These are phyloP conservation scores for Aureobasidium sp. DNA, from an alignment of 2,329 filamentous ascomycete genomes.

Conservation along the genomic window DNA sequence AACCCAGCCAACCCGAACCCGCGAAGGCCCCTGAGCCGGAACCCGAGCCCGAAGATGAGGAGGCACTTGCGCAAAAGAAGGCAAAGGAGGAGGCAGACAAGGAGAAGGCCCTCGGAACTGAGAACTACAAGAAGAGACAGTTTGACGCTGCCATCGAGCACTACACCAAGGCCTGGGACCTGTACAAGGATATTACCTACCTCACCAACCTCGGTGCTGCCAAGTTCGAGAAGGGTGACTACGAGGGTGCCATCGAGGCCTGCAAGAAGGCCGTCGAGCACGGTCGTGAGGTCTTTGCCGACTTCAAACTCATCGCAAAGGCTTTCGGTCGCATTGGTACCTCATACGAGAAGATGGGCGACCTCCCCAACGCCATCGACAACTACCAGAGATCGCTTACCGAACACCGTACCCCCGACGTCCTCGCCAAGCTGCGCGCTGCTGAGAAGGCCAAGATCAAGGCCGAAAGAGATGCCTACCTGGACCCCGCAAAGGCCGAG, in stretches of 20 bases:
- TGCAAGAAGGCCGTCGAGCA: conserved; percentile 86
- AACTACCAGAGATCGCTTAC: conserved; percentile 92
- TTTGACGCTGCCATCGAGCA: conserved; percentile 92
- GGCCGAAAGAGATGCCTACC: conserved; percentile 66
- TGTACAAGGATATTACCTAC: conserved; percentile 94
- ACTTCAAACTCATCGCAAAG: conserved; percentile 98
- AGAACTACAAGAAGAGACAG: conserved; percentile 96
- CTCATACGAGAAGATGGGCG: conserved; percentile 85
- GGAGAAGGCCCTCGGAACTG: conserved; percentile 88
- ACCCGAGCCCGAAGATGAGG: conserved; percentile 66
- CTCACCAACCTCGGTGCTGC: conserved; percentile 93
- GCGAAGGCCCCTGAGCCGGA: conserved; percentile 55
- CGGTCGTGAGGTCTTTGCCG: conserved; percentile 79
- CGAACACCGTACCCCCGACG: conserved; percentile 91
- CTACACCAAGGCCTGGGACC: conserved; percentile 91
- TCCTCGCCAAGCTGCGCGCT: conserved; percentile 82
- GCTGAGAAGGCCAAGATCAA: conserved; percentile 86
- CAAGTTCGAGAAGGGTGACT: conserved; percentile 94
- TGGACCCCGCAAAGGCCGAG: conserved; percentile 87
- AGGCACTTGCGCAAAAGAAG: conserved; percentile 73
- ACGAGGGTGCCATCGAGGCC: conserved; percentile 72
- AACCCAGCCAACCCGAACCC: conserved; percentile 44
- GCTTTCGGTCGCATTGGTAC: conserved; percentile 90
- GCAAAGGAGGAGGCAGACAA: conserved; percentile 89
- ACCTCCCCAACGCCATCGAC: conserved; percentile 69